Evolutionary conservation across 1,139 yeast species (phyloP).

Genomic region (Taphrina deformans): DNA sequence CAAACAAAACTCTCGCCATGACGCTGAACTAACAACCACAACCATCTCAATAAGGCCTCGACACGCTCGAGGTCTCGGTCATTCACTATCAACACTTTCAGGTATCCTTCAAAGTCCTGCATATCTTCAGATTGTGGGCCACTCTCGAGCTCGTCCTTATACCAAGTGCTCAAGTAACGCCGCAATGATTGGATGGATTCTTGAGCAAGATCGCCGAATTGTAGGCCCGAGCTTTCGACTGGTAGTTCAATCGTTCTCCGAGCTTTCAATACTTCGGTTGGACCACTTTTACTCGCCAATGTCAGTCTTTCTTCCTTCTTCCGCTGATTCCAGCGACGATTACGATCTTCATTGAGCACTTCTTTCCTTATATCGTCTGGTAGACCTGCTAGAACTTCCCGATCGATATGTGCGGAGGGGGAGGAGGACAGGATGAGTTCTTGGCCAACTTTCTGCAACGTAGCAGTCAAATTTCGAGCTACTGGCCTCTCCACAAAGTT

Average conservation of each 20-base stretch:
- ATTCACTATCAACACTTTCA: slow-evolving; percentile 34
- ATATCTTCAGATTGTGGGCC: slow-evolving; percentile 67
- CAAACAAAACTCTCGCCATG: not conserved
- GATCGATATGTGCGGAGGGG: slow-evolving; percentile 16
- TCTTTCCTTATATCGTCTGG: slow-evolving; percentile 14
- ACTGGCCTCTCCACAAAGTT: slow-evolving; percentile 20
- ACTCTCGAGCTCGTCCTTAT: slow-evolving; percentile 38
- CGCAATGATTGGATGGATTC: not conserved
- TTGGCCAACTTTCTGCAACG: not conserved
- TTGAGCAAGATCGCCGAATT: slow-evolving; percentile 2
- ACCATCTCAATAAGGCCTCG: slow-evolving; percentile 35
- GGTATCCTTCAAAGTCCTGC: slow-evolving; percentile 40
- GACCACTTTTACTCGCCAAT: not conserved
- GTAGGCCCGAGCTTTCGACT: too few relatives aligned
- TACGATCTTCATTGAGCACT: not conserved
- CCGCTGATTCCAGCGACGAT: not conserved
- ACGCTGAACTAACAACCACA: slow-evolving; percentile 17
- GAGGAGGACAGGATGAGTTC: slow-evolving; percentile 5
- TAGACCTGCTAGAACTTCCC: slow-evolving; percentile 16
- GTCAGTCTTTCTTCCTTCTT: not conserved
- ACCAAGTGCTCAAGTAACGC: slow-evolving; percentile 7
- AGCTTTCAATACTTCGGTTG: not conserved
- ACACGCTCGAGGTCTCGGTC: slow-evolving; percentile 37
- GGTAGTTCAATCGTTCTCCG: slow-evolving; percentile 7
- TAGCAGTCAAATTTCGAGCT: slow-evolving; percentile 6